Evolutionary conservation across 2,329 filamentous ascomycete species (phyloP).

Genomic region (Helicocarpus griseus): DNA sequence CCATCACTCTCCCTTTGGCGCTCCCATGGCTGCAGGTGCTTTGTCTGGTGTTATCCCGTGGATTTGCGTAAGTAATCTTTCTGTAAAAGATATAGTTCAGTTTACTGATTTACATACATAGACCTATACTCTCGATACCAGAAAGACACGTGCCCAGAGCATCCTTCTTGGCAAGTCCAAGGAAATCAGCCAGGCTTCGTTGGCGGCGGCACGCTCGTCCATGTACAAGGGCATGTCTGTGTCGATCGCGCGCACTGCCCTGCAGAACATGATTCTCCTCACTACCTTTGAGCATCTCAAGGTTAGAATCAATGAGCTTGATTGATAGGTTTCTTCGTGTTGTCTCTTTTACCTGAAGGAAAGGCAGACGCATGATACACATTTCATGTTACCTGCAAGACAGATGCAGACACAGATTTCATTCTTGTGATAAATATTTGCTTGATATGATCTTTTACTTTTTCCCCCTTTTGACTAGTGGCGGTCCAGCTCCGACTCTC

Average conservation of each 20-base stretch:
- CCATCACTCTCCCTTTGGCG: conserved; percentile 34
- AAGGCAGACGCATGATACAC: too few relatives aligned
- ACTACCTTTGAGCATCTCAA: conserved; percentile 39
- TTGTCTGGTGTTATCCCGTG: conserved; percentile 39
- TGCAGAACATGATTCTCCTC: conserved; percentile 42
- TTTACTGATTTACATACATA: conserved; percentile 12
- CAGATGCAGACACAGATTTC: too few relatives aligned
- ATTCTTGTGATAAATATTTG: conserved; percentile 2
- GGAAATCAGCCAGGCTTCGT: conserved; percentile 32
- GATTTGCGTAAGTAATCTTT: conserved; percentile 34
- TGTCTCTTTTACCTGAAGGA: conserved; percentile 8
- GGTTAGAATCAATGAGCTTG: conserved; percentile 32
- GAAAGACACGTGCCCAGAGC: conserved; percentile 41
- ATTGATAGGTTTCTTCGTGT: conserved; percentile 12
- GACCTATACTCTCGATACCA: conserved; percentile 41
- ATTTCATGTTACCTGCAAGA: too few relatives aligned
- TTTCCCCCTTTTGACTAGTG: background rate
- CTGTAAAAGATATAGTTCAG: background rate
- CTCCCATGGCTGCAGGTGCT: conserved; percentile 36
- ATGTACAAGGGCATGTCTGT: conserved; percentile 42
- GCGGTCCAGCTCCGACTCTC: too few relatives aligned
- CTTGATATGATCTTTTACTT: background rate
- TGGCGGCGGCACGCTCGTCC: conserved; percentile 32
- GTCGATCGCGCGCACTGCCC: conserved; percentile 35
- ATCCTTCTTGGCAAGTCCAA: conserved; percentile 34